phyloP scores from a whole-genome alignment of 805 yeast genomes.

The Monosporozyma aerobia region DNA sequence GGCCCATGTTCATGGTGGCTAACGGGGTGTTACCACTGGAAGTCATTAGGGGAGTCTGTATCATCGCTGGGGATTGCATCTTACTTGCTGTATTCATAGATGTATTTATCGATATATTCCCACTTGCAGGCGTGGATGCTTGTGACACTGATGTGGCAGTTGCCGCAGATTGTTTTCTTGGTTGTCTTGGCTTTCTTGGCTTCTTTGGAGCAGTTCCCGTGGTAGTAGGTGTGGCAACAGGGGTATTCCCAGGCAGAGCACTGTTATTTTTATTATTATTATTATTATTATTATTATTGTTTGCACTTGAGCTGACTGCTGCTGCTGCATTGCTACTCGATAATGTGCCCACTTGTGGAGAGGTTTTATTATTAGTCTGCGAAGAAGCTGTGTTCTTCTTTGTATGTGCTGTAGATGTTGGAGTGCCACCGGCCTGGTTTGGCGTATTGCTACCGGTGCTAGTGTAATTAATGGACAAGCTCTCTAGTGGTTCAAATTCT shows the following conservation, averaged over 20 bases:
- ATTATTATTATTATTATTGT: background rate
- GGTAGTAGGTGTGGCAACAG: constrained; percentile 5
- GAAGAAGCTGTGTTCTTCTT: background rate
- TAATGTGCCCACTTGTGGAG: background rate
- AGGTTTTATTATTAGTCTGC: background rate
- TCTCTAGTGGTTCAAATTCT: constrained; percentile 21
- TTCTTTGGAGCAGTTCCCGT: constrained; percentile 17
- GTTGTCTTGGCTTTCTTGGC: constrained; percentile 22
- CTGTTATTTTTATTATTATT: background rate
- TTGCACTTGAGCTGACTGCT: background rate
- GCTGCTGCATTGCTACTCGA: background rate
- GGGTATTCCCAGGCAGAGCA: background rate
- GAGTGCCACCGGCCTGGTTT: constrained; percentile 1
- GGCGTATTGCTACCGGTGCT: background rate
- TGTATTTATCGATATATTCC: background rate
- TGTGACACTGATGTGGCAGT: constrained; percentile 4
- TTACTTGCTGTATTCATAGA: background rate
- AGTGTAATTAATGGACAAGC: constrained; percentile 6
- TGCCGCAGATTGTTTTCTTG: constrained; percentile 11
- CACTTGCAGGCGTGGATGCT: background rate
- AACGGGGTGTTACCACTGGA: background rate
- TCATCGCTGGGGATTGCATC: background rate
- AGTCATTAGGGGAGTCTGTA: constrained; percentile 1
- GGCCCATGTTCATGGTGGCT: background rate
- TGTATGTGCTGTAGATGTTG: constrained; percentile 4